Percentiles rank a stretch among this genome's conserved stretches.
Conservation (phyloP, 768 basidiomycete species). For the Phlegmacium glaucopus region DNA sequence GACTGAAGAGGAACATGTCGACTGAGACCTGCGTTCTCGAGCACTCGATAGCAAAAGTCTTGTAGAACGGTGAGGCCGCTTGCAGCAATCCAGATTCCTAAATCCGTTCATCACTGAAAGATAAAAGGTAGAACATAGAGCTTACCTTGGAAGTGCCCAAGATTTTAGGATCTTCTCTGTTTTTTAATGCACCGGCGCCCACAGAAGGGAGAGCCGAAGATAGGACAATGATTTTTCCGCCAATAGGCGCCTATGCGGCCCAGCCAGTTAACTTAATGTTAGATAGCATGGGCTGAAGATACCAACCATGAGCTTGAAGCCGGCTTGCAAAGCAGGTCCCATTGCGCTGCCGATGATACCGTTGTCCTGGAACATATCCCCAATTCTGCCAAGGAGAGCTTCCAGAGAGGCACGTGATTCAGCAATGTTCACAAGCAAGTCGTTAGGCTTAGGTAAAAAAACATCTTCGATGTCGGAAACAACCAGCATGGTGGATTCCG, state of each 20-base stretch:
- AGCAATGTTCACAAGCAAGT: constrained; percentile 91
- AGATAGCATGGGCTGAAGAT: neutral
- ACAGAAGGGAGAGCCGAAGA: constrained; percentile 84
- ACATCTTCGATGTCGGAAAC: constrained; percentile 97
- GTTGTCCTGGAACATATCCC: constrained; percentile 98
- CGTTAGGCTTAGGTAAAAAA: constrained; percentile 94
- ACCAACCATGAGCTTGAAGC: constrained; percentile 88
- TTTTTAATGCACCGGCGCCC: constrained; percentile 90
- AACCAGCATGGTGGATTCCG: constrained; percentile 92
- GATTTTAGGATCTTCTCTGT: constrained; percentile 94
- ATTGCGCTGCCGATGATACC: constrained; percentile 90
- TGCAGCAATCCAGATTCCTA: constrained; percentile 91
- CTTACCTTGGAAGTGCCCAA: constrained; percentile 88
- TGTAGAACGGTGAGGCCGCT: constrained; percentile 94
- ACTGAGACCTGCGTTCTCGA: constrained; percentile 96
- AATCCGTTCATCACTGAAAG: neutral
- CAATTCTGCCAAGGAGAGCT: constrained; percentile 73
- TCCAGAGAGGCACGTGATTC: constrained; percentile 83
- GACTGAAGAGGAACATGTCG: constrained; percentile 98
- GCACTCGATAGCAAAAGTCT: constrained; percentile 98
- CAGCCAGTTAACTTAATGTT: neutral
- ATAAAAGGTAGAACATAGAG: neutral
- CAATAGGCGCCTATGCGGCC: constrained; percentile 70
- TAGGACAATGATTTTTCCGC: constrained; percentile 89
- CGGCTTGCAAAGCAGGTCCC: constrained; percentile 93